A percentile compares a stretch with the other conserved stretches of the same genome.
Evolutionary conservation across 164 flowering plant genomes (phyloP).

Genomic region (Macadamia integrifolia): DNA sequence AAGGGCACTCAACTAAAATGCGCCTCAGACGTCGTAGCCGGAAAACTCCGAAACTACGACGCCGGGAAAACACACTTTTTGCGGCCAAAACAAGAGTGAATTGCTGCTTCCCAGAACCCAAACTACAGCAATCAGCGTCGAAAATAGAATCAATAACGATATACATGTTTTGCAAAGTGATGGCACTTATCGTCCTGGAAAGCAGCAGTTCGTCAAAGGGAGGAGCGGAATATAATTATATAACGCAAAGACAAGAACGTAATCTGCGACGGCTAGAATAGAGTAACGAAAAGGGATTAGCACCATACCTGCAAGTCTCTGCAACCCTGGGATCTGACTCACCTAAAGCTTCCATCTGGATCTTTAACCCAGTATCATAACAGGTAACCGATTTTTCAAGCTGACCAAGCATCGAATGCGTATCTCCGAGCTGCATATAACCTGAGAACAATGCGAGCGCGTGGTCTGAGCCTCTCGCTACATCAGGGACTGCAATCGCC

Average conservation of each 20-base stretch:
- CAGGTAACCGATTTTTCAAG: slow-evolving; percentile 68
- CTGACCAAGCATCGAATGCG: slow-evolving; percentile 89
- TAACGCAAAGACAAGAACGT: background rate
- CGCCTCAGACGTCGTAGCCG: background rate
- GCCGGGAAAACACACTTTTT: background rate
- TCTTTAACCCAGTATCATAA: slow-evolving; percentile 71
- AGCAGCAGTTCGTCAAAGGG: background rate
- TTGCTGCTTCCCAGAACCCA: background rate
- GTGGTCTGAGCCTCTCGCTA: slow-evolving; percentile 65
- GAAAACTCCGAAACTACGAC: background rate
- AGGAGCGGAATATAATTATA: background rate
- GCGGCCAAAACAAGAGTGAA: background rate
- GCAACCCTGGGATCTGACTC: slow-evolving; percentile 94
- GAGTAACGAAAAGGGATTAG: background rate
- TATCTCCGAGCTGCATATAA: slow-evolving; percentile 95
- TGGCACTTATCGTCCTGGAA: background rate
- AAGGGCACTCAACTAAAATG: background rate
- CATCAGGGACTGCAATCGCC: slow-evolving; percentile 72
- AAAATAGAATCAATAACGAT: too few relatives aligned
- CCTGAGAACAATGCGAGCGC: slow-evolving; percentile 94
- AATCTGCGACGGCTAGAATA: background rate
- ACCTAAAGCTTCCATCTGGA: slow-evolving; percentile 82
- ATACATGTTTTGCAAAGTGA: background rate
- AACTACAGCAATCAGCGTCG: background rate
- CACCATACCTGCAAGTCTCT: slow-evolving; percentile 85